Percentiles rank a stretch among this genome's conserved stretches.
Conservation (phyloP, 2,329 filamentous ascomycete species). For the Fusarium ramigenum region DNA sequence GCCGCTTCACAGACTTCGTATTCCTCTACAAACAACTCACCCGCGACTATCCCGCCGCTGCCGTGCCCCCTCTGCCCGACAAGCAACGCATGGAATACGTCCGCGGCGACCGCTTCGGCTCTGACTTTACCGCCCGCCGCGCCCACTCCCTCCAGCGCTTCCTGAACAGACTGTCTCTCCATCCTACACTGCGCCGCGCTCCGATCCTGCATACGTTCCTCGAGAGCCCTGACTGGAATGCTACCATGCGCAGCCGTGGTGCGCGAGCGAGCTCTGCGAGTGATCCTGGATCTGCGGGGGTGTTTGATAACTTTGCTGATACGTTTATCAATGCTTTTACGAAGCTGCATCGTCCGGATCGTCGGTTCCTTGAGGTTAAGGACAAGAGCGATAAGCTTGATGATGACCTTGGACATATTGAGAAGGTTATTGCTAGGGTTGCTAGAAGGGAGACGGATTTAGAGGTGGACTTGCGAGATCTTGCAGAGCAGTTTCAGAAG, state of each 20-base stretch:
- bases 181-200: conserved; percentile 87
- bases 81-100: conserved; percentile 99
- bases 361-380: conserved; percentile 91
- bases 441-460: conserved; percentile 88
- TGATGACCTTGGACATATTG: conserved; percentile 90
- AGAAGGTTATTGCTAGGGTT: conserved; percentile 94
- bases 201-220: conserved; percentile 88
- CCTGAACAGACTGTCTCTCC: conserved; percentile 83
- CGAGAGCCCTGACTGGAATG: conserved; percentile 95
- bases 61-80: conserved; percentile 93
- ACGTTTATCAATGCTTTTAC: conserved; percentile 97
- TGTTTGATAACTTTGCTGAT: conserved; percentile 95
- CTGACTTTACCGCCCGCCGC: conserved; percentile 89
- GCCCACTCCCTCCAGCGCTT: conserved; percentile 94
- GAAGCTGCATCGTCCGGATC: conserved; percentile 94
- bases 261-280: conserved; percentile 67
- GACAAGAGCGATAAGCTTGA: conserved; percentile 94
- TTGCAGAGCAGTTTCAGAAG: conserved; percentile 94
- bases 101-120: conserved; percentile 91
- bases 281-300: conserved; percentile 67
- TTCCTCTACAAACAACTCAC: conserved; percentile 93
- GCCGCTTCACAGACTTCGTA: conserved; percentile 97
- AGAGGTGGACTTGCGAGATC: conserved; percentile 86
- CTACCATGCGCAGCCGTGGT: conserved; percentile 85
- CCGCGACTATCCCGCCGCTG: conserved; percentile 88